Percentiles rank a stretch among this genome's conserved stretches.
phyloP scores from a whole-genome alignment of 148 eudicot species.

The Camellia sinensis region DNA sequence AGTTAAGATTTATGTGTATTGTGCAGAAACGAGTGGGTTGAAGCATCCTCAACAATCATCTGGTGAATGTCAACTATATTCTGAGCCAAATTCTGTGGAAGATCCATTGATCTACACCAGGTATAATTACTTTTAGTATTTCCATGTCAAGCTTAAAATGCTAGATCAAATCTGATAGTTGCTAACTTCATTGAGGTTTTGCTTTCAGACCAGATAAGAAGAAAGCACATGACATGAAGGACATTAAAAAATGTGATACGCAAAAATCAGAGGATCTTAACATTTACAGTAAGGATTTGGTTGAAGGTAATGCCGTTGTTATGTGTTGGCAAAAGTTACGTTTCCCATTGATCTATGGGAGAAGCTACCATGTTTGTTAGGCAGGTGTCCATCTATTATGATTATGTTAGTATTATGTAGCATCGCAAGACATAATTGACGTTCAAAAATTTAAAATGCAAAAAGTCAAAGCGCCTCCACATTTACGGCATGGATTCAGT shows the following conservation, averaged over 20 bases:
- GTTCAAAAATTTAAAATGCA: constrained; percentile 17
- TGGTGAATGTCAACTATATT: constrained; percentile 21
- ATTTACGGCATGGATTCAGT: too few relatives aligned
- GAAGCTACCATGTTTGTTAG: background rate
- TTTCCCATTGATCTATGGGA: constrained; percentile 4
- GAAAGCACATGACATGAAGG: constrained; percentile 20
- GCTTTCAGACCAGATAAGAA: constrained; percentile 46
- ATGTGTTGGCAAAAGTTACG: background rate
- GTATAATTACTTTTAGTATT: constrained; percentile 32
- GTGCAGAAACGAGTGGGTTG: constrained; percentile 42
- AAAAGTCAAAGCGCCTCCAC: background rate
- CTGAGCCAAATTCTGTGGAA: constrained; percentile 26
- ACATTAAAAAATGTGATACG: constrained; percentile 18
- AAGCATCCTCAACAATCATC: constrained; percentile 28
- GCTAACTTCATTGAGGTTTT: constrained; percentile 7
- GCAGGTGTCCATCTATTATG: background rate
- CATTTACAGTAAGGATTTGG: constrained; percentile 15
- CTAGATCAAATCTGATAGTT: constrained; percentile 14
- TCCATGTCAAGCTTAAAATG: constrained; percentile 1
- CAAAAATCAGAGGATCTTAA: constrained; percentile 9
- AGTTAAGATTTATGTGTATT: constrained; percentile 3
- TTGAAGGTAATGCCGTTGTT: constrained; percentile 25
- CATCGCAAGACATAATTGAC: constrained; percentile 8
- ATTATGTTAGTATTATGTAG: background rate
- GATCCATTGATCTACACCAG: constrained; percentile 27